phyloP scores from a whole-genome alignment of 164 flowering plant species.

The Sedum album region DNA sequence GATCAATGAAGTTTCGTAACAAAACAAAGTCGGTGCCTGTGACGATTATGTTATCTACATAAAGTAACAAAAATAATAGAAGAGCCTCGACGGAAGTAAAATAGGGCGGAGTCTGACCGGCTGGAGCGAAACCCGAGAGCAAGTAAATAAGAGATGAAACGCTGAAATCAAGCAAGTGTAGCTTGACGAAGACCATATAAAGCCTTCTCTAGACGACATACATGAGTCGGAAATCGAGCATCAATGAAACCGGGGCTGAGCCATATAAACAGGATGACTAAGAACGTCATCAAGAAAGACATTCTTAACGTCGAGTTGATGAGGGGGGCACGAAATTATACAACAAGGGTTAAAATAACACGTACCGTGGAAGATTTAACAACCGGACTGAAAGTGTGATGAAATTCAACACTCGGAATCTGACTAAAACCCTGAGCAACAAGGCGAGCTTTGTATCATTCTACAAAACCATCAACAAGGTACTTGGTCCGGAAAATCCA shows the following conservation, averaged over 20 bases:
- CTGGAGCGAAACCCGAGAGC: neutral
- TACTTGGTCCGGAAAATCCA: neutral
- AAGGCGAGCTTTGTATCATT: neutral
- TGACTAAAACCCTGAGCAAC: neutral
- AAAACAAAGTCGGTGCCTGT: too few relatives aligned
- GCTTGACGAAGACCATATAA: too few relatives aligned
- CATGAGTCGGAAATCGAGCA: neutral
- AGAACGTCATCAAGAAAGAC: constrained; percentile 2
- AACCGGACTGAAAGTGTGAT: constrained; percentile 4
- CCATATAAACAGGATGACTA: neutral
- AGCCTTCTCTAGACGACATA: too few relatives aligned
- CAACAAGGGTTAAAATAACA: constrained; percentile 1
- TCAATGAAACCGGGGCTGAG: constrained; percentile 4
- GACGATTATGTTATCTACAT: neutral
- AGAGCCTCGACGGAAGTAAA: neutral
- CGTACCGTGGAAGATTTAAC: neutral
- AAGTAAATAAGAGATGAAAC: neutral
- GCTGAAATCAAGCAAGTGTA: neutral
- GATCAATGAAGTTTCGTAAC: too few relatives aligned
- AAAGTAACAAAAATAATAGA: neutral
- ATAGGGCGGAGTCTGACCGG: neutral
- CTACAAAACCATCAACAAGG: neutral
- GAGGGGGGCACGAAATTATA: neutral
- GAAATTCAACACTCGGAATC: neutral
- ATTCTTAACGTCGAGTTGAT: neutral